Evolutionary conservation across 768 basidiomycete genomes (phyloP), one percentile per base, ranked within the genome.

Genomic region (Tulasnella sp.): DNA sequence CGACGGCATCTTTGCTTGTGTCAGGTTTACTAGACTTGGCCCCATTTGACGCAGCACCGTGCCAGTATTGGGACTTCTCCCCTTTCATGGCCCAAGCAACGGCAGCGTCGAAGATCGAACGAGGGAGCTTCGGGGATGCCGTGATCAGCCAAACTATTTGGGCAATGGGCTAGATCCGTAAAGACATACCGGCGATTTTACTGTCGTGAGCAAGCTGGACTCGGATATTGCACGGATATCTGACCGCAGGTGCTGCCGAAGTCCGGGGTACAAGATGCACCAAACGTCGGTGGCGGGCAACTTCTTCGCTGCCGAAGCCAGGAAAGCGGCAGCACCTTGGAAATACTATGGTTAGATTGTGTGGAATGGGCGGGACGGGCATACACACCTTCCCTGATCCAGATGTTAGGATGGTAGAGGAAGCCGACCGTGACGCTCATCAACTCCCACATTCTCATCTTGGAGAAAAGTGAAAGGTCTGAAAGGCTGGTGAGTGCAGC

Each of bases 361-460:
- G 37, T n/a, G 1, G 36, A 34, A 12, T 19, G n/a, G 77, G 25
- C 8, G 31, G 37, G 15, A 12, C 14, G 54, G 37, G 15, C 67
- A 3, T 45, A 75, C 83, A n/a, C 37, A 91, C 96, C 93, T 87
- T 98, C 94, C 76, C 96, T 87, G 82, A 99, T 93, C 97, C 97
- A 99, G 29, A 90, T 84, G 81, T 97, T 96, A 0, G 97, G 97
- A 82, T 99, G 97, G 79, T 94, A 97, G 71, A 99, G 84, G 82
- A 99, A 96, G 0, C 93, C 93, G 38, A 95, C 84, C 0, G 91
- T 91, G 0, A 91, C 90, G 73, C 91, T 92, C 90, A 97, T 93
- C 42, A 98, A 85, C 79, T 99, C 97, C 96, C 97, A 98, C 76
- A 97, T 90, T n/a, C 93, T 89, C 90, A 94, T 93, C 83, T 94